Evolutionary conservation across 345 rosid genomes (phyloP).

Genomic region (Populus euphratica): DNA sequence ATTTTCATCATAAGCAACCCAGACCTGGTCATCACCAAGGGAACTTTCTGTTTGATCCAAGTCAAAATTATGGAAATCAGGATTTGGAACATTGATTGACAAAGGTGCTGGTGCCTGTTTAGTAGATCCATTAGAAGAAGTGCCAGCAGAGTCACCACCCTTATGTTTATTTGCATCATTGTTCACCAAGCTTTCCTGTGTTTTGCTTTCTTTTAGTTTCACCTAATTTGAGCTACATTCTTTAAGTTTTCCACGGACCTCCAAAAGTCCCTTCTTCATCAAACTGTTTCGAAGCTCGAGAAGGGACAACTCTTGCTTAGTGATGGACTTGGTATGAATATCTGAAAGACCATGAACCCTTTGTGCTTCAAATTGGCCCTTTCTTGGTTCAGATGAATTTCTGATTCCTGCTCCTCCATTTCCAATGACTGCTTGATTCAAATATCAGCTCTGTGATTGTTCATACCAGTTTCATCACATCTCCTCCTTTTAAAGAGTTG

Average conservation of each 20-base stretch:
- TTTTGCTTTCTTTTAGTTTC: slow-evolving; percentile 32
- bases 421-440: slow-evolving; percentile 11
- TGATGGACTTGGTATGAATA: slow-evolving; percentile 23
- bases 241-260: slow-evolving; percentile 42
- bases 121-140: slow-evolving; percentile 17
- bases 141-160: slow-evolving; percentile 7
- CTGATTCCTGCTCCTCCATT: slow-evolving; percentile 28
- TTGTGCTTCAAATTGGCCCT: slow-evolving; percentile 29
- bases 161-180: slow-evolving; percentile 17
- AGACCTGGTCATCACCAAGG: slow-evolving; percentile 73
- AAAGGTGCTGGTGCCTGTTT: slow-evolving; percentile 22
- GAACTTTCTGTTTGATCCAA: slow-evolving; percentile 65
- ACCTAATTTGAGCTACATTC: slow-evolving; percentile 33
- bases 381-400: slow-evolving; percentile 28
- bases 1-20: slow-evolving; percentile 94
- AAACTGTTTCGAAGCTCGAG: slow-evolving; percentile 51
- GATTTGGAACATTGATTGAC: slow-evolving; percentile 74
- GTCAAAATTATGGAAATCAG: slow-evolving; percentile 92
- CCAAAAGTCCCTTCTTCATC: slow-evolving; percentile 42
- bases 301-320: slow-evolving; percentile 42
- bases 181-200: slow-evolving; percentile 24
- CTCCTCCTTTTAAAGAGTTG: slow-evolving; percentile 44
- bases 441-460: slow-evolving; percentile 26
- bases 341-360: slow-evolving; percentile 34
- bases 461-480: slow-evolving; percentile 30